Conservation (phyloP, 2,329 filamentous ascomycete genomes). For the Ceratocystis huliohia region DNA sequence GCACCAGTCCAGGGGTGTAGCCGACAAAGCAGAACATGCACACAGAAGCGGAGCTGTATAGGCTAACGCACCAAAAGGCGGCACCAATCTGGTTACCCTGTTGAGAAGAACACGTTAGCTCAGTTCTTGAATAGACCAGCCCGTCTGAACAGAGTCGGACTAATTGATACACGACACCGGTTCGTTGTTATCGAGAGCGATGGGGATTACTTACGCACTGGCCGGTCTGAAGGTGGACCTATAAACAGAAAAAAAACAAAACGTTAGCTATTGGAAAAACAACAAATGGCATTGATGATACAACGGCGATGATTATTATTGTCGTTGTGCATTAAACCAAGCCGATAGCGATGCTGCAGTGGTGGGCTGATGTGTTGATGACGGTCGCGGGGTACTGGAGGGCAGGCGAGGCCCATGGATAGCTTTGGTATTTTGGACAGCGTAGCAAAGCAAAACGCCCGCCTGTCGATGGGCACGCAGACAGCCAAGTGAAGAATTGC, state of each 20-base stretch:
- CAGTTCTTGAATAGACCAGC: background rate
- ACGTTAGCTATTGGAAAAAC: slow-evolving; percentile 15
- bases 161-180: slow-evolving; percentile 18
- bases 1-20: background rate
- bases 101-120: slow-evolving; percentile 30
- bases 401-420: slow-evolving; percentile 11
- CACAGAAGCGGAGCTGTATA: background rate
- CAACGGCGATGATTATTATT: background rate
- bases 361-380: slow-evolving; percentile 26
- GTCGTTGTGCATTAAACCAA: slow-evolving; percentile 8
- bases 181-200: background rate
- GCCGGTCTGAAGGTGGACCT: slow-evolving; percentile 99
- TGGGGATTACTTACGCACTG: slow-evolving; percentile 64
- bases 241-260: slow-evolving; percentile 35
- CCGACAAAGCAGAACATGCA: slow-evolving; percentile 1
- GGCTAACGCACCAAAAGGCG: slow-evolving; percentile 74
- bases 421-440: background rate
- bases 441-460: background rate
- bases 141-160: background rate
- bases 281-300: background rate
- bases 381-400: slow-evolving; percentile 25
- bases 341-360: slow-evolving; percentile 24
- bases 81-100: slow-evolving; percentile 99
- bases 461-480: background rate
- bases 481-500: background rate